Base-by-base conservation (phyloP, 2,329 filamentous ascomycete genomes). In the Aspergillus caelatus region DNA sequence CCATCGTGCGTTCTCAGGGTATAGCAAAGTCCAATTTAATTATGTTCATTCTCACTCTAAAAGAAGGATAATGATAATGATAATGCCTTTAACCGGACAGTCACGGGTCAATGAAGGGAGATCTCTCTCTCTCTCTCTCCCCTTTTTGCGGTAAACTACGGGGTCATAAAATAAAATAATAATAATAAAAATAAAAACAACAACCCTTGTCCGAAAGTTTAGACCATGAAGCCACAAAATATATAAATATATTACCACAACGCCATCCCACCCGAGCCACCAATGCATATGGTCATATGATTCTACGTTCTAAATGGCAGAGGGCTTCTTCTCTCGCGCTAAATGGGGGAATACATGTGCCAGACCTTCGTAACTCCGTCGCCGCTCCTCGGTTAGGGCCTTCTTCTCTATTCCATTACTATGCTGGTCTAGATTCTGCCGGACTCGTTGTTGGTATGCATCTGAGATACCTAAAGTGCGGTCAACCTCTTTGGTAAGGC, bases 401-500 rank as follows among this genome's bases (percentile, higher is more conserved):
- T 41, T 41, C 10, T 63, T 14, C 46, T 52, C 53, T 64, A 55
- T 48, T 32, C 48, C 43, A 57, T 57, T 46, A 62, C 53, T 55
- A 60, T 68, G 57, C 56, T 43, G 32, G 14, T 71, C 70, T n/a
- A 80, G 61, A 41, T 75, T 70, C 52, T 73, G 68, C 21, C 74
- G 71, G 12, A 81, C 73, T 36, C 75, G 78, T 58, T 81, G 74
- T 56, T 81, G 69, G 67, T 85, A 82, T 59, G 77, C 75, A 65
- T 78, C 78, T 7, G 83, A 82, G 23, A 85, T 61, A 58, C 79
- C 79, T 46, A 89, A 71, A 8, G 83, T 85, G 70, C 84, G 77
- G 59, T 89, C 86, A 50, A 89, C 80, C 58, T 88, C 85, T 62
- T 79, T 80, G 0, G 86, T 86, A 34, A 89, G 76, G 66, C 85